phyloP scores from a whole-genome alignment of 352 stramenopile genomes.

The Phytopythium montanum region DNA sequence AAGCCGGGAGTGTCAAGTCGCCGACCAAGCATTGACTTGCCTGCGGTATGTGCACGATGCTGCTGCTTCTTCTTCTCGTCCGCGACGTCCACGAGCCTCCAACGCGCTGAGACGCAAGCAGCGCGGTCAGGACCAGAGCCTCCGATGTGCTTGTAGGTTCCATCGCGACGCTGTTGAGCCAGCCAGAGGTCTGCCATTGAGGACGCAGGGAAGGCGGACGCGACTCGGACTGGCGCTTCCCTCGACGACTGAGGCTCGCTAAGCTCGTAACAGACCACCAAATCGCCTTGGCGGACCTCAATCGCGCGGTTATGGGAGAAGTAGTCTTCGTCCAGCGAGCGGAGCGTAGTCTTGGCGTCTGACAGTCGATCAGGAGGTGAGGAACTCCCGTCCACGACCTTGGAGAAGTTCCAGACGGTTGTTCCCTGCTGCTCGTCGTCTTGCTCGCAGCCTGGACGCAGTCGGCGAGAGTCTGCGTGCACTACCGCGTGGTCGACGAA shows the following conservation, averaged over 20 bases:
- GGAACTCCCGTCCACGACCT: not conserved
- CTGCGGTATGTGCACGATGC: not conserved
- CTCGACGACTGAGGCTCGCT: not conserved
- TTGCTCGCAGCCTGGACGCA: not conserved
- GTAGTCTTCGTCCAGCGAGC: slow-evolving; percentile 6
- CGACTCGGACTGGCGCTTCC: not conserved
- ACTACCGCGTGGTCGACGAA: slow-evolving; percentile 8
- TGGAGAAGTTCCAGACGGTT: slow-evolving; percentile 1
- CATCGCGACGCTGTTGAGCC: not conserved
- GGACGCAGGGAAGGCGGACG: not conserved
- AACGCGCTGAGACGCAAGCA: not conserved
- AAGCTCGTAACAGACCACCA: slow-evolving; percentile 21
- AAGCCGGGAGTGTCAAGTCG: not conserved
- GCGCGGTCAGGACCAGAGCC: not conserved
- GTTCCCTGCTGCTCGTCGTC: not conserved
- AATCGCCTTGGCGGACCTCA: slow-evolving; percentile 18
- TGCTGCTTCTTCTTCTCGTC: not conserved
- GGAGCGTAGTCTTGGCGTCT: not conserved
- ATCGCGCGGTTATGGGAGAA: slow-evolving; percentile 10
- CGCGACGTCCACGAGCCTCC: slow-evolving; percentile 3
- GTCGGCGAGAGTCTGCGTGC: slow-evolving; percentile 13
- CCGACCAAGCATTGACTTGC: not conserved
- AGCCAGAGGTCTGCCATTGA: not conserved
- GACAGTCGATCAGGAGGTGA: not conserved
- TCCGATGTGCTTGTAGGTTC: not conserved